Evolutionary conservation across 2,329 filamentous ascomycete species (phyloP), one percentile per base, ranked within the genome.

Genomic region (Xylariaceae sp.): DNA sequence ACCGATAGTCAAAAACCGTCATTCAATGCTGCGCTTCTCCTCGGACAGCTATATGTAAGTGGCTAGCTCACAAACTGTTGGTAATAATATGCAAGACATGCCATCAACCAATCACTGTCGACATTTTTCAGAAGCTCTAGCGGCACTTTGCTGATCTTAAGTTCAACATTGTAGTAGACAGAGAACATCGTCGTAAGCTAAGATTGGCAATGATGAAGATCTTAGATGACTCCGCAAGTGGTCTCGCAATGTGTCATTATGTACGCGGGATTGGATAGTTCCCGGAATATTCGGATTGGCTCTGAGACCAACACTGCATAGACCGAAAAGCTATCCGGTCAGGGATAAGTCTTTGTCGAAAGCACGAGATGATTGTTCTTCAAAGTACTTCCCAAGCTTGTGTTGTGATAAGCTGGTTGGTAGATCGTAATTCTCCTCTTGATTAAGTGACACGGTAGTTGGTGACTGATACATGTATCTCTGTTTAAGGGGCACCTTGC

Each of bases 241-340:
- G 14, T 37, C 7, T 37, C 32, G 32, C 32, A 16, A 12, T 37
- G 32, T 16, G 32, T 16, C 32, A 37, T 3, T 37, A 4, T 37
- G 32, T 37, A 10, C 14, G 32, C 20, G 50, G 32, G 40, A 57
- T 51, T 43, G 53, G 53, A 51, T 48, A 56, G 53, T 48, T 21
- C 12, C 47, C 57, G 60, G 57, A 54, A 61, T 45, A 19, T 49
- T 44, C 57, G 63, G 54, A 59, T 62, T 58, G 52, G 50, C 44
- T 48, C 44, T 55, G 20, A 51, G 32, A 57, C 62, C 55, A 64
- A 52, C 37, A 26, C 47, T 18, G 40, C 32, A 37, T 37, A 37
- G 32, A 37, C 14, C 32, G 7, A 14, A 37, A 16, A 37, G 32
- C 14, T 10, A 37, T 14, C 32, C 23, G 23, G 9, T 26, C 23